Base-by-base conservation (phyloP, 164 flowering plant genomes). In the Chimonanthus salicifolius region DNA sequence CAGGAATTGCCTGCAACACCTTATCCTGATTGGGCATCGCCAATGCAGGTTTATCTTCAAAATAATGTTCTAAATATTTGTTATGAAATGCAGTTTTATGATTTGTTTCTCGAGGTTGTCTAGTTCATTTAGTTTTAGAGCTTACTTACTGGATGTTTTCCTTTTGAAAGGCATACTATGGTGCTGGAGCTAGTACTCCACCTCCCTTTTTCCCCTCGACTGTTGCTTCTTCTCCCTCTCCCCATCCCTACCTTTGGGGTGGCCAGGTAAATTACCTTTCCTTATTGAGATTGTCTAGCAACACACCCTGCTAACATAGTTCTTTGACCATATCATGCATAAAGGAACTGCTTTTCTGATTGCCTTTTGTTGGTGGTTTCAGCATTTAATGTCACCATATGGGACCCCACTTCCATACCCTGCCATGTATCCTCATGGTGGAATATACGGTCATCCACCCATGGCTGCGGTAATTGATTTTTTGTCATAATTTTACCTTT, bases 191-290 rank as follows among this genome's bases (percentile, higher is more conserved):
- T 74, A 76, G 88, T 67, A 91, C 90, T 10, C 76, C 82, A 51
- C 82, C 88, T 67, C 85, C 92, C 6, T 87, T 87, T 82, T 91
- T 85, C 80, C 82, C 92, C 63, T 78, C 98, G 47, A 74, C 94
- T 46, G 89, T 87, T 76, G 88, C 87, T 72, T 68, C 85, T 71
- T 86, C 99, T 76, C 94, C 97, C 48, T 70, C 87, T 74, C 94
- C 99, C 6, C 94, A 87, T 77, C 94, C 97, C 44, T 91, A 86
- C 76, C 18, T 92, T 73, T 92, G 97, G 97, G 92, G 90, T 74
- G 75, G 87, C 78, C 98, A 91, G 94, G 98, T 92, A 70, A 83
- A 67, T 51, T 68, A 65, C 49, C 68, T 47, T 13, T 48, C 62
- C 18, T 62, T 72, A 21, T 70, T 33, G 21, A 48, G 47, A 21